These are phyloP conservation scores for Microdochium bolleyi DNA, from an alignment of 2,329 filamentous ascomycete species.

Conservation along the genomic window DNA sequence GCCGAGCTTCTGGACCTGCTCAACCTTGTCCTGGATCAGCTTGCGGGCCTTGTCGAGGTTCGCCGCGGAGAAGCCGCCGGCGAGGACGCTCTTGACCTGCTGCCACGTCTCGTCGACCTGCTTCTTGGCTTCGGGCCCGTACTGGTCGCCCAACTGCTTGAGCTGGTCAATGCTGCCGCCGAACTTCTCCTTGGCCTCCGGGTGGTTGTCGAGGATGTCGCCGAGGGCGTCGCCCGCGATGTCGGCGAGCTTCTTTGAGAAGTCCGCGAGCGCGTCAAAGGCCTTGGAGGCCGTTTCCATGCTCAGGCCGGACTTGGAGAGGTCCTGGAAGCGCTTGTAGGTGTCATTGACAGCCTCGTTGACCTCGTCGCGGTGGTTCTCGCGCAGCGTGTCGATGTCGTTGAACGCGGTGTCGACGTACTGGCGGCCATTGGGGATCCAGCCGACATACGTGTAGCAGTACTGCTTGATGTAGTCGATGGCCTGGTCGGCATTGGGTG, in stretches of 20 bases:
- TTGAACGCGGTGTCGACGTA: slow-evolving; percentile 65
- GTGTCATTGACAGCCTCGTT: slow-evolving; percentile 60
- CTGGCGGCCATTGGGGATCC: slow-evolving; percentile 61
- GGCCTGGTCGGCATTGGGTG: slow-evolving; percentile 60
- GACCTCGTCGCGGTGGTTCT: slow-evolving; percentile 62
- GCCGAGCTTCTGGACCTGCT: slow-evolving; percentile 58
- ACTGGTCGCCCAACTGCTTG: slow-evolving; percentile 60
- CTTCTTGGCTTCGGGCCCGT: slow-evolving; percentile 71
- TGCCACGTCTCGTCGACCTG: slow-evolving; percentile 64
- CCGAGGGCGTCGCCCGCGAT: slow-evolving; percentile 54
- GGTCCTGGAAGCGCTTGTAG: slow-evolving; percentile 57
- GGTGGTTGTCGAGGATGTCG: slow-evolving; percentile 67
- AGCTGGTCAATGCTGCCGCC: slow-evolving; percentile 61
- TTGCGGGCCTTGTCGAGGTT: slow-evolving; percentile 49
- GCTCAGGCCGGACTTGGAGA: slow-evolving; percentile 52
- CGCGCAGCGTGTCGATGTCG: slow-evolving; percentile 59
- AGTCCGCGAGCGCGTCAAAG: slow-evolving; percentile 54
- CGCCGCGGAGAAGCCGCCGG: slow-evolving; percentile 47
- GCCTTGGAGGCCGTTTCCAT: slow-evolving; percentile 53
- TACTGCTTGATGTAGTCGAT: slow-evolving; percentile 57
- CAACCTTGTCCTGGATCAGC: slow-evolving; percentile 61
- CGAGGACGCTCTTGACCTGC: slow-evolving; percentile 56
- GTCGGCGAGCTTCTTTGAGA: slow-evolving; percentile 49
- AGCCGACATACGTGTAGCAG: slow-evolving; percentile 60
- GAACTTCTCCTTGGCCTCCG: slow-evolving; percentile 63